Evolutionary conservation across 1,139 yeast genomes (phyloP), one percentile per base, ranked within the genome.

Genomic region (Maudiozyma humilis): DNA sequence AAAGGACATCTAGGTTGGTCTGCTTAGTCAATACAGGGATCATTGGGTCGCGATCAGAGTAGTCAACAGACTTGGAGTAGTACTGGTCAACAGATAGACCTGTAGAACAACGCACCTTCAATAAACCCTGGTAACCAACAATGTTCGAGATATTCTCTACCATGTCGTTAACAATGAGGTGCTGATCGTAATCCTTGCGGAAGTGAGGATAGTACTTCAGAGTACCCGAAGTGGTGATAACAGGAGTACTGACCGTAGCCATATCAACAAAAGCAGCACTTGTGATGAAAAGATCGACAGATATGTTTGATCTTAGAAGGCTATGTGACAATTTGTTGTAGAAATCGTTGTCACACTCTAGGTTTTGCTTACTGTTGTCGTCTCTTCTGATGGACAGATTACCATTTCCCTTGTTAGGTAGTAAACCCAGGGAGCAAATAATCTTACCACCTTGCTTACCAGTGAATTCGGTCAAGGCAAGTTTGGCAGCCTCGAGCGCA

Each of bases 381-480:
- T 70, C 72, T 41, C 60, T 64, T 51, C 85, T 79, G 47, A 75
- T 69, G 16, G 70, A 69, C 41, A 89, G 70, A n/a, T 75, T 70
- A 2, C 97, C 97, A 0, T 91, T 85, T 0, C 96, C 96, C 74
- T 80, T 74, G 1, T 87, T 75, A 7, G 98, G 96, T 32, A 88
- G 64, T 1, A 79, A 68, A 2, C 87, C 72, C 42, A 89, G 67
- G 3, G 85, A 64, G 0, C 86, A 74, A 16, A 84, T 75, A 32
- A 89, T 79, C 54, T 89, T 86, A 52, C 96, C 96, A 46, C 95
- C 95, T 44, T 63, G 65, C 10, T 76, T 76, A 2, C 62, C 57
- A 0, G 82, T 81, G 32, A 72, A 72, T 23, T 67, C 62, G 33
- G 73, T 73, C 36, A 89, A 68, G n/a, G 89, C 80, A 50, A 76